Percentiles rank a stretch among this genome's conserved stretches.
Conservation (phyloP, 768 basidiomycete genomes). For the Gautieria morchelliformis region DNA sequence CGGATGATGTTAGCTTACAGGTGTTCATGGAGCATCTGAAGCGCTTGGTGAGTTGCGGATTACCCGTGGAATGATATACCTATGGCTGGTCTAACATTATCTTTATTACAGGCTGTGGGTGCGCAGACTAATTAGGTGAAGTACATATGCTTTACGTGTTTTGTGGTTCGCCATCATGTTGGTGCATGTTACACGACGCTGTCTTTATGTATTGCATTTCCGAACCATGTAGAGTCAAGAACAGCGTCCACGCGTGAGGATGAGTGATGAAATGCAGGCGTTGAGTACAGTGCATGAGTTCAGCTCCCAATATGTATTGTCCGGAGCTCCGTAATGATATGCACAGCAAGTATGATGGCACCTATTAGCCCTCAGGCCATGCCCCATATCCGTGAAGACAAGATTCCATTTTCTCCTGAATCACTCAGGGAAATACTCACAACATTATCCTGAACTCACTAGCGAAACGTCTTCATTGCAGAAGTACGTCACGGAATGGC, state of each 20-base stretch:
- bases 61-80: neutral
- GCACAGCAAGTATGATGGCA: no score
- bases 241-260: no score
- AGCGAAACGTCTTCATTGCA: neutral
- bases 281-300: no score
- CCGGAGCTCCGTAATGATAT: no score
- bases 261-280: no score
- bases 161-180: no score
- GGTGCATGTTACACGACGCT: no score
- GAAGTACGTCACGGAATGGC: neutral
- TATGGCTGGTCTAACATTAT: neutral
- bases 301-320: no score
- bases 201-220: no score
- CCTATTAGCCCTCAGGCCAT: no score
- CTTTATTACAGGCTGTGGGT: slow-evolving; percentile 43
- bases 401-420: neutral
- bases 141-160: neutral
- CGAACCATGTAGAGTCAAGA: no score
- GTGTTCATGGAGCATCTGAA: slow-evolving; percentile 98
- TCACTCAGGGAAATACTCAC: neutral
- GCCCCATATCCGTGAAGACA: no score
- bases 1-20: slow-evolving; percentile 96
- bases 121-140: slow-evolving; percentile 49
- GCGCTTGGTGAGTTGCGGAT: slow-evolving; percentile 53
- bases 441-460: neutral